These are phyloP conservation scores for Hymenotorrendiella dingleyae DNA, from an alignment of 2,329 filamentous ascomycete species.

Conservation along the genomic window DNA sequence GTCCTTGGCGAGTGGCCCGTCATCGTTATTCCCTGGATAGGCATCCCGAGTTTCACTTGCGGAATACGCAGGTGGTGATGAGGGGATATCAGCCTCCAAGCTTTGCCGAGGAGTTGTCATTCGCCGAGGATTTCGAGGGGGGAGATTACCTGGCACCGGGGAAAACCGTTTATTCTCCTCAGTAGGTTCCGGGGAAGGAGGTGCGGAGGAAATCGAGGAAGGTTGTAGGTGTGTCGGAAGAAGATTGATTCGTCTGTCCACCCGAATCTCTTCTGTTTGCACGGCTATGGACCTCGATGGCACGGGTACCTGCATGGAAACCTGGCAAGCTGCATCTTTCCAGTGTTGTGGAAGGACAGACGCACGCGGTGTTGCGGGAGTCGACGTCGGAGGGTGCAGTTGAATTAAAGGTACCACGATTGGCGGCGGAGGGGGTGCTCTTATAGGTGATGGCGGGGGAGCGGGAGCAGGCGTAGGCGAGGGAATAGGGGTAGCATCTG, in stretches of 20 bases:
- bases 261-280: slow-evolving; percentile 87
- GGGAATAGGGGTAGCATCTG: slow-evolving; percentile 39
- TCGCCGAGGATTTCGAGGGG: slow-evolving; percentile 55
- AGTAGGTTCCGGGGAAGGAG: slow-evolving; percentile 44
- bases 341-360: slow-evolving; percentile 72
- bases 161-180: slow-evolving; percentile 40
- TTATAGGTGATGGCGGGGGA: slow-evolving; percentile 16
- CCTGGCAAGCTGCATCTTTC: slow-evolving; percentile 81
- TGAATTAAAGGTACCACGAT: slow-evolving; percentile 77
- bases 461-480: background rate
- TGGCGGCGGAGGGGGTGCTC: slow-evolving; percentile 33
- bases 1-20: slow-evolving; percentile 58
- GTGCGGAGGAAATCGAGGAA: slow-evolving; percentile 62
- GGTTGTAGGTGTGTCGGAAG: slow-evolving; percentile 75
- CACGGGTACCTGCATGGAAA: slow-evolving; percentile 46
- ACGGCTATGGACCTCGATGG: slow-evolving; percentile 42
- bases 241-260: slow-evolving; percentile 70
- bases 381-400: slow-evolving; percentile 80
- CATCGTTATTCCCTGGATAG: slow-evolving; percentile 76
- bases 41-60: slow-evolving; percentile 49
- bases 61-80: slow-evolving; percentile 38
- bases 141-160: slow-evolving; percentile 47
- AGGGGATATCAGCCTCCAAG: slow-evolving; percentile 40
- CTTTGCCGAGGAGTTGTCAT: slow-evolving; percentile 40
- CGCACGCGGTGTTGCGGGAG: slow-evolving; percentile 71